Evolutionary conservation across 345 rosid species (phyloP), one percentile per base, ranked within the genome.

Genomic region (Eucalyptus globulus): DNA sequence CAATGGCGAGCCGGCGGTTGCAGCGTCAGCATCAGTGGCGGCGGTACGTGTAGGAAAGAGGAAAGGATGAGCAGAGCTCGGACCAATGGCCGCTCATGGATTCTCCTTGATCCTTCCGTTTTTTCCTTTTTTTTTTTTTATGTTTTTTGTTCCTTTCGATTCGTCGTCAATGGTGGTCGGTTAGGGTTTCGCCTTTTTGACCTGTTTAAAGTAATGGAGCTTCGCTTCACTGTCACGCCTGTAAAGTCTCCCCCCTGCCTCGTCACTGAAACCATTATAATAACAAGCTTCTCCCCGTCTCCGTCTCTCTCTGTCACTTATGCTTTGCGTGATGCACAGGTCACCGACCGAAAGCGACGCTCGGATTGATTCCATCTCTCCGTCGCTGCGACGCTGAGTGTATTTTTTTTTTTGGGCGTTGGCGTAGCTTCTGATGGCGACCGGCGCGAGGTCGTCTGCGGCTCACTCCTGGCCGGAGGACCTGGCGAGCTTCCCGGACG

Each of bases 401-500:
- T 56, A 22, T 56, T 56, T 56, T 8, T 54, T 17, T 53, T 3
- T 21, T 21, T 9, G 26, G 60, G 62, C 0, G 62, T 22, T 26
- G 62, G 29, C 62, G 29, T 56, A 56, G 62, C 62, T 56, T 24
- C 62, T 56, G 62, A 56, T 56, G 62, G 62, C 62, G 62, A 56
- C 29, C 62, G 62, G 62, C 13, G 3, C 6, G 62, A 56, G 89
- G 85, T 92, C 94, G 92, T 92, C 92, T 27, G 81, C 88, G 86
- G 91, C 47, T 22, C 9, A 89, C 91, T 91, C 96, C 93, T 97
- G 99, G 99, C 94, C 90, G 65, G 98, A 97, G 60, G 99, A 97
- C 86, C 90, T 94, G 49, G 94, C 94, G 13, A 94, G 96, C 92
- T 89, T 97, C 76, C 92, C 94, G 81, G 96, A 93, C 88, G 97